Evolutionary conservation across 306 rosid genomes (phyloP).

Genomic region (Rubus idaeus): DNA sequence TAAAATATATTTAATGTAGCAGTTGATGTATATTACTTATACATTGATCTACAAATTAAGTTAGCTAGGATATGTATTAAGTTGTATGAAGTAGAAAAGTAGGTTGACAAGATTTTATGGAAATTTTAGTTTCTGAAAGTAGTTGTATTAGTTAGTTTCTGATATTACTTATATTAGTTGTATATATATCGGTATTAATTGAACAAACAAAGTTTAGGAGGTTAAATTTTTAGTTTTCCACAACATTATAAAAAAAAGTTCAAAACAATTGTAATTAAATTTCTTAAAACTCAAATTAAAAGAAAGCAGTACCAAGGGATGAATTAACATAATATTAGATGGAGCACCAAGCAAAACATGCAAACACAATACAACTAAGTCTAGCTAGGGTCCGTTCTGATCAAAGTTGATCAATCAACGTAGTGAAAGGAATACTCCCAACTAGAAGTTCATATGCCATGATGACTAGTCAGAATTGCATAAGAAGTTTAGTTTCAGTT

Average conservation of each 20-base stretch:
- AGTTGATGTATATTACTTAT: no score
- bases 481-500: conserved; percentile 24
- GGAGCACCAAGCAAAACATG: background rate
- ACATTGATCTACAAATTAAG: no score
- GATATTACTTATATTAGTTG: no score
- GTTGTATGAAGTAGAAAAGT: background rate
- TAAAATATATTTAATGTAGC: no score
- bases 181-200: no score
- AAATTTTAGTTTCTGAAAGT: background rate
- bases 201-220: no score
- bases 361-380: background rate
- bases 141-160: no score
- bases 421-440: background rate
- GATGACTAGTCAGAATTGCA: conserved; percentile 25
- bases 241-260: background rate
- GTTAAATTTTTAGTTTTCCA: background rate
- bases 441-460: background rate
- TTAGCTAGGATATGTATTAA: background rate
- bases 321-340: background rate
- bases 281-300: background rate
- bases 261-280: background rate
- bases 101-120: background rate
- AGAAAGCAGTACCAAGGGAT: background rate
- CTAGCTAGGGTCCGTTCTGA: background rate
- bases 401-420: background rate